These are phyloP conservation scores for Straminergon stramineum DNA, from an alignment of 225 moss, liverwort and hornwort genomes.

Conservation along the genomic window DNA sequence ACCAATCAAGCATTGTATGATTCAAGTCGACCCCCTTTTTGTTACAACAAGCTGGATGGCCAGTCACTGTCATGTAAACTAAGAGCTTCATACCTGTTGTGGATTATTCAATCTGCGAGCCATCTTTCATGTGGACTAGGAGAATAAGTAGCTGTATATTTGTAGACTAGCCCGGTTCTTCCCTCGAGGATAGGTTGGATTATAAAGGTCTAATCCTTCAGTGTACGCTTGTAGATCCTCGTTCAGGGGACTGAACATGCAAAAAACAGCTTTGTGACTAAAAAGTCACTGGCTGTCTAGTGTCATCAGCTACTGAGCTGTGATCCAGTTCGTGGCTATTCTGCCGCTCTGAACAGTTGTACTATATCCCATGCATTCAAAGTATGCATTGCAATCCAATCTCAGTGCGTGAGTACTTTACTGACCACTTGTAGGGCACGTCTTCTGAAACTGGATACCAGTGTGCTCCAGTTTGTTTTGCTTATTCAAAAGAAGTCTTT, in stretches of 20 bases:
- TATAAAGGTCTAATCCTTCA: not conserved
- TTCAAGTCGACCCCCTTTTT: constrained; percentile 7
- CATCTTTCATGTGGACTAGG: constrained; percentile 5
- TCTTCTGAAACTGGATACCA: not conserved
- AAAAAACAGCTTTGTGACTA: not conserved
- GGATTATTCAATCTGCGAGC: constrained; percentile 13
- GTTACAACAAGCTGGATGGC: constrained; percentile 6
- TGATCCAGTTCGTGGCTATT: constrained; percentile 22
- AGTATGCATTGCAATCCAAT: constrained; percentile 15
- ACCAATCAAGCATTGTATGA: constrained; percentile 36
- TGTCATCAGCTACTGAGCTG: constrained; percentile 7
- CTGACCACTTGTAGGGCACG: not conserved
- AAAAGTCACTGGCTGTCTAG: not conserved
- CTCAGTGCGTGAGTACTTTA: constrained; percentile 7
- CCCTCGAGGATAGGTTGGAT: not conserved
- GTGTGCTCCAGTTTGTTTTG: not conserved
- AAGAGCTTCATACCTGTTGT: constrained; percentile 7
- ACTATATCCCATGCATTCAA: constrained; percentile 14
- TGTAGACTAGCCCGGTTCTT: constrained; percentile 20
- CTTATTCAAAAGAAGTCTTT: not conserved
- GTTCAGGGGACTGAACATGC: constrained; percentile 1
- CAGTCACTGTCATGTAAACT: constrained; percentile 27
- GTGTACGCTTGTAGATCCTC: not conserved
- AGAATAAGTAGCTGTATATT: constrained; percentile 24
- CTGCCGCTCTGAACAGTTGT: constrained; percentile 26